phyloP scores from a whole-genome alignment of 768 basidiomycete species.

The Pulveroboletus sp. region DNA sequence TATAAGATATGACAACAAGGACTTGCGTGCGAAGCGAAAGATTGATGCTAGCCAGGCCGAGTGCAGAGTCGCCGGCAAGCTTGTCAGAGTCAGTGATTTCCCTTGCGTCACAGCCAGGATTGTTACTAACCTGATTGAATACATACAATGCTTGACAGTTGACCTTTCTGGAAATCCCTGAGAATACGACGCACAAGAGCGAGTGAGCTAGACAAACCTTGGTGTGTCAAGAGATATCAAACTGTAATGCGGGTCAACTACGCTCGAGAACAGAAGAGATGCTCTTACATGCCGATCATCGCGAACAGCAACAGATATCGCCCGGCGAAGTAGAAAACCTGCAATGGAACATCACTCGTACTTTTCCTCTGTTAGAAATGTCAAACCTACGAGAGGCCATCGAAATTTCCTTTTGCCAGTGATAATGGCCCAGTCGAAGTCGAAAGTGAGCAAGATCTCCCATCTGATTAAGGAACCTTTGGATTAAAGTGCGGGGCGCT shows the following conservation, averaged over 20 bases:
- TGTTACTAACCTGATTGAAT: conserved; percentile 40
- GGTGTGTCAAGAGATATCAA: conserved; percentile 37
- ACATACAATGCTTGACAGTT: conserved; percentile 47
- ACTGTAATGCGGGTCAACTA: conserved; percentile 10
- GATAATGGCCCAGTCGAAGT: conserved; percentile 43
- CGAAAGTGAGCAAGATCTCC: conserved; percentile 41
- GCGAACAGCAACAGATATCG: conserved; percentile 45
- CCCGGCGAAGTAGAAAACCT: conserved; percentile 46
- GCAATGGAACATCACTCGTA: conserved; percentile 5
- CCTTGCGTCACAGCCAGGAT: background rate
- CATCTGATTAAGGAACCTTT: conserved; percentile 29
- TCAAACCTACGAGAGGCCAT: conserved; percentile 45
- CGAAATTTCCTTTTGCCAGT: conserved; percentile 41
- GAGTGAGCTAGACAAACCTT: conserved; percentile 8
- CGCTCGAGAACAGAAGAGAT: background rate
- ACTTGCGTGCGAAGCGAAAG: conserved; percentile 44
- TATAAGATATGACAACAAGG: background rate
- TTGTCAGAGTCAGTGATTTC: conserved; percentile 15
- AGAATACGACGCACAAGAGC: background rate
- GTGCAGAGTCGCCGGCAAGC: conserved; percentile 42
- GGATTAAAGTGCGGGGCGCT: background rate
- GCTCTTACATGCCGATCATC: conserved; percentile 44
- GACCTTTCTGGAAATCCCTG: conserved; percentile 27
- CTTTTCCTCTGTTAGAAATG: background rate
- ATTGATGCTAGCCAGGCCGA: conserved; percentile 47